Conservation (phyloP, 495 filamentous ascomycete species). For the Penicillium atrosanguineum region DNA sequence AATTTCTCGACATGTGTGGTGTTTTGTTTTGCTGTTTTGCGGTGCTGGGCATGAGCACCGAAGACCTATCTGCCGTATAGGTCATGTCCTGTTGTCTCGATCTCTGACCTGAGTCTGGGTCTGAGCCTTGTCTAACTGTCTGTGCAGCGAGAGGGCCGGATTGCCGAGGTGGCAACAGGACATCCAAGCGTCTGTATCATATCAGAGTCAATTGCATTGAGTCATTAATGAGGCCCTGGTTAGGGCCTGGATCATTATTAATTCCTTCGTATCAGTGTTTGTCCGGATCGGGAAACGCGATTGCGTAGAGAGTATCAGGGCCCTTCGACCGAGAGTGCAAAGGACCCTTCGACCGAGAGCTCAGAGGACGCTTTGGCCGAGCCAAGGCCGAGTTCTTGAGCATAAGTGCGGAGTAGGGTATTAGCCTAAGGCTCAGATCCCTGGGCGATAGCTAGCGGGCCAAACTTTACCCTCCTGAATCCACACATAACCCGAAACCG, state of each 20-base stretch:
- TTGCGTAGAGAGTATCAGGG: not conserved
- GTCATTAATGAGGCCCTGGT: conserved; percentile 6
- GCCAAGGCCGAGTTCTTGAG: too few species aligned
- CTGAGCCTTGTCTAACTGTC: not conserved
- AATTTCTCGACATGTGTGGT: conserved; percentile 29
- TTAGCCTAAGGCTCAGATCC: too few species aligned
- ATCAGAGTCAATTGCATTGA: conserved; percentile 21
- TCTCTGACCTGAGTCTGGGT: not conserved
- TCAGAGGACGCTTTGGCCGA: too few species aligned
- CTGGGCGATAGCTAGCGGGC: too few species aligned
- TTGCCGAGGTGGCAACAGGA: not conserved
- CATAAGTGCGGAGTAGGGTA: too few species aligned
- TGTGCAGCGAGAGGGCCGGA: not conserved
- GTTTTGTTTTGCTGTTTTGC: conserved; percentile 18
- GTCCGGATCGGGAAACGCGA: not conserved
- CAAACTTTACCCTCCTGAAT: too few species aligned
- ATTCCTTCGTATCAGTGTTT: not conserved
- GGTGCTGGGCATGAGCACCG: conserved; percentile 24
- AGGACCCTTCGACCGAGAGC: too few species aligned
- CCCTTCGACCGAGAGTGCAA: too few species aligned
- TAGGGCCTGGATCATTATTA: not conserved
- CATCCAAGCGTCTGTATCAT: conserved; percentile 17
- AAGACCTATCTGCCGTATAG: conserved; percentile 44
- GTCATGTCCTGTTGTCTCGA: conserved; percentile 12
- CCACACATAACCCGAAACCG: too few species aligned